These are phyloP conservation scores for Aureobasidium pullulans DNA, from an alignment of 2,329 filamentous ascomycete species.

Conservation along the genomic window DNA sequence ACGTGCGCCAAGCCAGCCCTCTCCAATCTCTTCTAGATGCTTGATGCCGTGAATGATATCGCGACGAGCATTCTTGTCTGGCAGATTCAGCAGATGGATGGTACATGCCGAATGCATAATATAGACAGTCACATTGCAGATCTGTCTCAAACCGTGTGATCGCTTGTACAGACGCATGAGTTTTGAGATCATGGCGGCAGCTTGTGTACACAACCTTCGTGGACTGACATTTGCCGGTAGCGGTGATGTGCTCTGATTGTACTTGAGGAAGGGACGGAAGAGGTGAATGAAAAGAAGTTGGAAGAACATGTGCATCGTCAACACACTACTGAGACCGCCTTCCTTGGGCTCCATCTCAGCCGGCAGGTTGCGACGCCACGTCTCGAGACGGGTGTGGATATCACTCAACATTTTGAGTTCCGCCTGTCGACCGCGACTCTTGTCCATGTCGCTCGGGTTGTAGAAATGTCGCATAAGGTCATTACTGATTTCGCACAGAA, in stretches of 20 bases:
- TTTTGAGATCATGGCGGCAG: conserved; percentile 84
- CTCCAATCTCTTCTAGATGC: conserved; percentile 89
- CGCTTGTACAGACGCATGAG: conserved; percentile 92
- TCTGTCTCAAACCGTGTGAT: conserved; percentile 81
- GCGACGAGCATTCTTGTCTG: conserved; percentile 80
- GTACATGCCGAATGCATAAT: conserved; percentile 92
- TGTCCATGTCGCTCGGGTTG: conserved; percentile 54
- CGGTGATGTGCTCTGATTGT: conserved; percentile 71
- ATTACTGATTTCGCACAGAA: conserved; percentile 86
- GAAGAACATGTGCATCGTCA: conserved; percentile 92
- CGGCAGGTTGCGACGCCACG: conserved; percentile 79
- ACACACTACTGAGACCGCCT: conserved; percentile 76
- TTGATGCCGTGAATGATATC: conserved; percentile 88
- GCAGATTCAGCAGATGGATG: conserved; percentile 86
- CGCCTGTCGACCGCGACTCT: conserved; percentile 62
- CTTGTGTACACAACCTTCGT: conserved; percentile 81
- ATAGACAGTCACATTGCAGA: conserved; percentile 94
- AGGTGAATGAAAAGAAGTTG: conserved; percentile 92
- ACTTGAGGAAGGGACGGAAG: conserved; percentile 91
- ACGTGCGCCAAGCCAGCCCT: conserved; percentile 86
- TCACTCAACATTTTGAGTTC: conserved; percentile 92
- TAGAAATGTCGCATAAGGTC: conserved; percentile 88
- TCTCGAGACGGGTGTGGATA: conserved; percentile 79
- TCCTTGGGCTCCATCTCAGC: conserved; percentile 84
- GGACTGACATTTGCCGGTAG: conserved; percentile 83